Evolutionary conservation across 1,284 basidiomycete species (phyloP), one percentile per base, ranked within the genome.

Genomic region (Wolfiporia cocos): DNA sequence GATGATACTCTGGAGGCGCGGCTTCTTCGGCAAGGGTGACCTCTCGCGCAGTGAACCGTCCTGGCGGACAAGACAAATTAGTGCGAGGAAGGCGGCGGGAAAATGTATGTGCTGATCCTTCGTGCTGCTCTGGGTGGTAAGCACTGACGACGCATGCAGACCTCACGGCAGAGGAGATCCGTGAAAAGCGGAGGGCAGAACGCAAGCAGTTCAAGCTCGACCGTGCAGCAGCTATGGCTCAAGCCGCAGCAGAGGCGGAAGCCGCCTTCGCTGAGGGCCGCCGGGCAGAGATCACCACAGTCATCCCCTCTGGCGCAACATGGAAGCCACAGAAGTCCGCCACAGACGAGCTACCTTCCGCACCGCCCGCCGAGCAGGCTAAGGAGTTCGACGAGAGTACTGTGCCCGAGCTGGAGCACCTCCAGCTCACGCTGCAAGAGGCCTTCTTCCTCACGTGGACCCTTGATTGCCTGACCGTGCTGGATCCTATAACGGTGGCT

Each of bases 21-120:
- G 96, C 0, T 98, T 98, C 69, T 99, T 98, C 61, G 95, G 96
- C 17, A 99, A 99, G 63, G 96, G 96, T 1, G 86, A 86, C 55
- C 68, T 99, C 37, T 93, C 89, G 28, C 68, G 96, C 41, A 95
- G 91, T 62, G 96, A 99, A 62, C 95, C 95, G 1, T 92, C 82
- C 37, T 99, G 95, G 96, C 68, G 84, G 49, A 76, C 76, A 24
- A 71, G 89, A 46, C 81, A 86, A 52, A 67, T 85, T 30, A 89
- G 87, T 56, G 70, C 78, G n/a, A 63, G 64, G 48, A 73, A 67
- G 51, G 62, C 55, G 32, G 70, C 73, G 21, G 73, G 75, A 51
- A 78, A 77, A 65, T 72, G 82, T 81, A 56, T 47, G 74, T 52
- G 10, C 29, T 10, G 20, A 10, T 31, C 4, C 26, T 17, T 19